These are phyloP conservation scores for Leccinum pellstonianum DNA, from an alignment of 768 basidiomycete species.

Conservation along the genomic window DNA sequence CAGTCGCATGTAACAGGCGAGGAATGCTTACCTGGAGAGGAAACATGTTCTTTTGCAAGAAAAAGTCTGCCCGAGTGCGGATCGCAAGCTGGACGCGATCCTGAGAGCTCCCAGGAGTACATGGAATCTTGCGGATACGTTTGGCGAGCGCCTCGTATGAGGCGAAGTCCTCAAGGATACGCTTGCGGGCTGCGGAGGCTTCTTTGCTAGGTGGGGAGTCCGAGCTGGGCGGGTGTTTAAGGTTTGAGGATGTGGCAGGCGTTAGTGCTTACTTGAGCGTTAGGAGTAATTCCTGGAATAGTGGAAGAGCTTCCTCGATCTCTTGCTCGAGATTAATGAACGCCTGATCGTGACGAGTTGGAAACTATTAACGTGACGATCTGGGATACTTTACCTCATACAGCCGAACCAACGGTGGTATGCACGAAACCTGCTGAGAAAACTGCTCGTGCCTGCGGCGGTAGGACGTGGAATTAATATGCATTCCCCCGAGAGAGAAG, in stretches of 20 bases:
- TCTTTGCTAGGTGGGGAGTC: constrained; percentile 61
- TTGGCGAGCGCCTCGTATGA: constrained; percentile 90
- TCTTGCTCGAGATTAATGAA: constrained; percentile 80
- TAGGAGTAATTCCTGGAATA: constrained; percentile 83
- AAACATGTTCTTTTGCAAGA: constrained; percentile 89
- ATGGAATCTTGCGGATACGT: constrained; percentile 73
- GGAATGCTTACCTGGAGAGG: constrained; percentile 33
- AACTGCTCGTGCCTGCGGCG: constrained; percentile 72
- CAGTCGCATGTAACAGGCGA: background rate
- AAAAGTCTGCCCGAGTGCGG: constrained; percentile 68
- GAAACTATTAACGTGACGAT: background rate
- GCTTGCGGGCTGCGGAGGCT: constrained; percentile 71
- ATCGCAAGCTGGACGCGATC: constrained; percentile 85
- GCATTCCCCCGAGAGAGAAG: background rate
- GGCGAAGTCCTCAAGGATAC: constrained; percentile 79
- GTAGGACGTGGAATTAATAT: background rate
- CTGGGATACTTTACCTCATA: constrained; percentile 55
- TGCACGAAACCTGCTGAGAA: constrained; percentile 54
- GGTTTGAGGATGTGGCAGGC: constrained; percentile 12
- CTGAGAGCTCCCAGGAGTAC: constrained; percentile 67
- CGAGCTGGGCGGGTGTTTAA: constrained; percentile 22
- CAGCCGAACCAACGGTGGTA: constrained; percentile 64
- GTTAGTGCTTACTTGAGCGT: constrained; percentile 52
- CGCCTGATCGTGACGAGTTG: constrained; percentile 39
- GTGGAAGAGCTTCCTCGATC: constrained; percentile 83